Evolutionary conservation across 768 basidiomycete species (phyloP).

Genomic region (Russula ochroleuca): DNA sequence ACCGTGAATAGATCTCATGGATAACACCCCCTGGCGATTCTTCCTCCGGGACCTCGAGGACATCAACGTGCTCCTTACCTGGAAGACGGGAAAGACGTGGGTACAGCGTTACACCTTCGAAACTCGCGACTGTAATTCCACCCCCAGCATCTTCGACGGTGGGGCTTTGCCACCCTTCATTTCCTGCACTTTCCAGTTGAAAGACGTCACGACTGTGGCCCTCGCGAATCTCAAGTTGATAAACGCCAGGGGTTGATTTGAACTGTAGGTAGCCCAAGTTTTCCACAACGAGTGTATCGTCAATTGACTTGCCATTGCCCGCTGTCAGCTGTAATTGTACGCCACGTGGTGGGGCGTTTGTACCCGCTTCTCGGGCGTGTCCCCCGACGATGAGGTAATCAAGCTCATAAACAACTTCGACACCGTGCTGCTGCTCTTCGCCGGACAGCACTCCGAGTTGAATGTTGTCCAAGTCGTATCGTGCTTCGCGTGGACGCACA

Average conservation of each 20-base stretch:
- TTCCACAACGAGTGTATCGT: conserved; percentile 89
- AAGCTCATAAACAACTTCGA: conserved; percentile 79
- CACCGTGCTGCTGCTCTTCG: conserved; percentile 47
- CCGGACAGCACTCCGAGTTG: conserved; percentile 65
- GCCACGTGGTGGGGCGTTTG: conserved; percentile 75
- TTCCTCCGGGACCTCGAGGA: conserved; percentile 49
- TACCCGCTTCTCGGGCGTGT: conserved; percentile 73
- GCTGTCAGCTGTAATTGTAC: conserved; percentile 79
- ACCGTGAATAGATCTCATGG: conserved; percentile 51
- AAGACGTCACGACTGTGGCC: conserved; percentile 81
- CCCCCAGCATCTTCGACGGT: conserved; percentile 62
- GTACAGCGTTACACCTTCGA: conserved; percentile 86
- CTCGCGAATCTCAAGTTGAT: conserved; percentile 72
- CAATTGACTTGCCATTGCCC: conserved; percentile 45
- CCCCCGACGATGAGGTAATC: conserved; percentile 93
- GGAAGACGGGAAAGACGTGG: conserved; percentile 65
- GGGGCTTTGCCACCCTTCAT: conserved; percentile 83
- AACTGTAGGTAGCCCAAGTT: conserved; percentile 97
- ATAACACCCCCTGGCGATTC: conserved; percentile 41
- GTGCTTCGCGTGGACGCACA: conserved; percentile 80
- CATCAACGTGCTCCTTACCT: conserved; percentile 81
- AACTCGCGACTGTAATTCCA: conserved; percentile 78
- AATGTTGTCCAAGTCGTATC: conserved; percentile 95
- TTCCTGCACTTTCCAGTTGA: conserved; percentile 79
- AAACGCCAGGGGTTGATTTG: conserved; percentile 87